Evolutionary conservation across 1,284 basidiomycete genomes (phyloP).

Genomic region (Apiotrichum veenhuisii): DNA sequence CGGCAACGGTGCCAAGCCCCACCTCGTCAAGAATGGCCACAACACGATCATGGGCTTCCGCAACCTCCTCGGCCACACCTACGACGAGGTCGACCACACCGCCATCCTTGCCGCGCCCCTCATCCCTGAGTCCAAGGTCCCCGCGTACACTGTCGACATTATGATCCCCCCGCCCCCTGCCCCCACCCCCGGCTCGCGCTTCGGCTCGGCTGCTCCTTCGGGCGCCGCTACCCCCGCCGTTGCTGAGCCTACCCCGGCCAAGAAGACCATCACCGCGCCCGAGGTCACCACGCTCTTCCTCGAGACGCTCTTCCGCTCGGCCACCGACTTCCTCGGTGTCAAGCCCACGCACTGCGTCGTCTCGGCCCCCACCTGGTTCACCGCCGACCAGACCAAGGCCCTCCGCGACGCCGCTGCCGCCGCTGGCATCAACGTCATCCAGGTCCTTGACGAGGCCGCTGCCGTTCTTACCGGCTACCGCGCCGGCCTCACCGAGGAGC

Average conservation of each 20-base stretch:
- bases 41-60: slow-evolving; percentile 95
- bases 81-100: slow-evolving; percentile 50
- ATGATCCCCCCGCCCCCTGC: slow-evolving; percentile 68
- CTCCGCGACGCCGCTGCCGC: slow-evolving; percentile 70
- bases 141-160: slow-evolving; percentile 82
- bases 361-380: slow-evolving; percentile 73
- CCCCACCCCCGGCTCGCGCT: slow-evolving; percentile 52
- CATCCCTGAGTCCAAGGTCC: slow-evolving; percentile 68
- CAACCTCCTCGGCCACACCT: slow-evolving; percentile 87
- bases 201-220: slow-evolving; percentile 56
- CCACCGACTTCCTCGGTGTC: slow-evolving; percentile 84
- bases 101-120: slow-evolving; percentile 49
- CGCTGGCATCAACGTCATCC: slow-evolving; percentile 78
- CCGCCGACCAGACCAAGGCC: slow-evolving; percentile 64
- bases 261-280: slow-evolving; percentile 73
- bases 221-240: slow-evolving; percentile 63
- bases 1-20: slow-evolving; percentile 90
- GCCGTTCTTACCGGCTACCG: slow-evolving; percentile 59
- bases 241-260: slow-evolving; percentile 70
- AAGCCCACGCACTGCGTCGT: slow-evolving; percentile 79
- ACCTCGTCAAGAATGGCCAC: slow-evolving; percentile 89
- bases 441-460: slow-evolving; percentile 77
- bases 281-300: slow-evolving; percentile 87
- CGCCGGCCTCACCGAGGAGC: slow-evolving; percentile 46
- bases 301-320: slow-evolving; percentile 75